These are phyloP conservation scores for Conticribra guillardii DNA, from an alignment of 108 stramenopile species.

Conservation along the genomic window DNA sequence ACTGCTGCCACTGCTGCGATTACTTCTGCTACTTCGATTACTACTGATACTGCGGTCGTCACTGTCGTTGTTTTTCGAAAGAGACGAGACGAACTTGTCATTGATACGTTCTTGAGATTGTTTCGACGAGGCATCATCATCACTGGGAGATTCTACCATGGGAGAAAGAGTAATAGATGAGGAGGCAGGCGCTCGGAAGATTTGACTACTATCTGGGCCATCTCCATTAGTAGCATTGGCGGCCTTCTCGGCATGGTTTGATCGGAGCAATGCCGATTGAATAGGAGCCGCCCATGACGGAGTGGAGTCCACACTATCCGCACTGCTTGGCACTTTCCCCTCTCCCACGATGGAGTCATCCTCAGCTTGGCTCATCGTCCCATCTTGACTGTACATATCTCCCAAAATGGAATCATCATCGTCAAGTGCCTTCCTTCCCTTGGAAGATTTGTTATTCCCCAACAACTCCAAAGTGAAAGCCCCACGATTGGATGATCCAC, in stretches of 20 bases:
- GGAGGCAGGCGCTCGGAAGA: not conserved
- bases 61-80: slow-evolving; percentile 6
- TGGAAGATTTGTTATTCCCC: slow-evolving; percentile 25
- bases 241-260: not conserved
- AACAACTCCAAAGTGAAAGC: slow-evolving; percentile 44
- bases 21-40: slow-evolving; percentile 9
- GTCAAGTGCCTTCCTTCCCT: slow-evolving; percentile 12
- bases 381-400: slow-evolving; percentile 27
- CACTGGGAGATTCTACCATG: not conserved
- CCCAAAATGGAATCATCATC: slow-evolving; percentile 50
- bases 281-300: slow-evolving; percentile 42
- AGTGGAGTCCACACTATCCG: slow-evolving; percentile 31
- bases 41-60: slow-evolving; percentile 11
- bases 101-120: slow-evolving; percentile 21
- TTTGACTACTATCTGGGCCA: not conserved
- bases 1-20: not conserved
- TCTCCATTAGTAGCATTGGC: slow-evolving; percentile 1
- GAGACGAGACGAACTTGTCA: slow-evolving; percentile 48
- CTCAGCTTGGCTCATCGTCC: not conserved
- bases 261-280: slow-evolving; percentile 33
- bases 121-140: slow-evolving; percentile 18
- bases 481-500: slow-evolving; percentile 26
- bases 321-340: slow-evolving; percentile 10
- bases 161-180: not conserved
- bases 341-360: slow-evolving; percentile 3